phyloP scores from a whole-genome alignment of 306 rosid species.

The Fragaria ananassa region DNA sequence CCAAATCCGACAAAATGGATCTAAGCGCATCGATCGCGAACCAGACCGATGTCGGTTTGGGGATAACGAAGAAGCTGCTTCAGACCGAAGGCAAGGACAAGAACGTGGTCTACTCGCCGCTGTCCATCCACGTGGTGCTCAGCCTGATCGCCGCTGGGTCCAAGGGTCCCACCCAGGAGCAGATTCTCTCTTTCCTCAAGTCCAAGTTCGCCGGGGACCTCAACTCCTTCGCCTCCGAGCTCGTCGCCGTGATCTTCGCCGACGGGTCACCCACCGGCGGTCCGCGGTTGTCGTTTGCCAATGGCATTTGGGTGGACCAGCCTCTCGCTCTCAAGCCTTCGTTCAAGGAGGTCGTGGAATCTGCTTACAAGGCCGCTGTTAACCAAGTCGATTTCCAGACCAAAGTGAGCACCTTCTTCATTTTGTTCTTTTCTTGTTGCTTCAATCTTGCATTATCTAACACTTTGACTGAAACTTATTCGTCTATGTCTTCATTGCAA shows the following conservation, averaged over 20 bases:
- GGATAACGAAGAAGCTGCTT: slow-evolving; percentile 47
- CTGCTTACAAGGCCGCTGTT: slow-evolving; percentile 48
- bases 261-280: slow-evolving; percentile 70
- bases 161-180: slow-evolving; percentile 58
- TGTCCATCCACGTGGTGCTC: slow-evolving; percentile 60
- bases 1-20: slow-evolving; percentile 40
- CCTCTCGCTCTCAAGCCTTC: slow-evolving; percentile 55
- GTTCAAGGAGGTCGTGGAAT: slow-evolving; percentile 56
- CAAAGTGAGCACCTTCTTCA: slow-evolving; percentile 36
- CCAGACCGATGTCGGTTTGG: slow-evolving; percentile 52
- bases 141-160: slow-evolving; percentile 73
- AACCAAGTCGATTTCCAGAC: slow-evolving; percentile 56
- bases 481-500: not conserved
- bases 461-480: not conserved
- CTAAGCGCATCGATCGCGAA: slow-evolving; percentile 41
- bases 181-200: slow-evolving; percentile 73
- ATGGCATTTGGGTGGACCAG: slow-evolving; percentile 65
- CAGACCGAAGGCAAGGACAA: slow-evolving; percentile 30
- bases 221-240: slow-evolving; percentile 59
- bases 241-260: slow-evolving; percentile 45
- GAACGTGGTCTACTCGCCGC: slow-evolving; percentile 71
- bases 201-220: slow-evolving; percentile 53
- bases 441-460: not conserved
- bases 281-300: slow-evolving; percentile 56
- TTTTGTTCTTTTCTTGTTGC: not conserved